Percentiles rank a stretch among this genome's conserved stretches.
phyloP scores from a whole-genome alignment of 2,329 filamentous ascomycete genomes.

The Setomelanomma holmii region DNA sequence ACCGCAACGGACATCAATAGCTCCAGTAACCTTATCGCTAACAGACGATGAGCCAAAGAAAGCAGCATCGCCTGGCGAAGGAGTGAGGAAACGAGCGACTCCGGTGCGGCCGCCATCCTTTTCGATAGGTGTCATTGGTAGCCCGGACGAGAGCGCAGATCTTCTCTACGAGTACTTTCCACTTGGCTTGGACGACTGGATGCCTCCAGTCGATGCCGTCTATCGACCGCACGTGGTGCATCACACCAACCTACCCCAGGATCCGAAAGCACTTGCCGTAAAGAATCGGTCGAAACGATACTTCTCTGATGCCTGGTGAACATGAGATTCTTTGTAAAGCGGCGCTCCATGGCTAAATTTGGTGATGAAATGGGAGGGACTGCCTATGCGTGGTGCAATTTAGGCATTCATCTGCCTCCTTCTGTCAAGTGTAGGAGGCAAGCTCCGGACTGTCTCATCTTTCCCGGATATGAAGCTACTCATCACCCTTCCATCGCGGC shows the following conservation, averaged over 20 bases:
- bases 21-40: conserved; percentile 63
- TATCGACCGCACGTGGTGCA: conserved; percentile 94
- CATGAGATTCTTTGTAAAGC: too few species aligned
- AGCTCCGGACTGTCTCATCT: too few species aligned
- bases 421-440: too few species aligned
- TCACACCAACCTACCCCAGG: conserved; percentile 68
- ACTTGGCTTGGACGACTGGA: conserved; percentile 88
- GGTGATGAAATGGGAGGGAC: too few species aligned
- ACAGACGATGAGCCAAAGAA: conserved; percentile 62
- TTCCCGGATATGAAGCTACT: too few species aligned
- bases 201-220: conserved; percentile 87
- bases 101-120: conserved; percentile 55
- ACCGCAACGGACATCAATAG: conserved; percentile 50
- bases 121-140: conserved; percentile 60
- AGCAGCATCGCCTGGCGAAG: conserved; percentile 44
- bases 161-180: conserved; percentile 95
- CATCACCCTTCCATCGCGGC: too few species aligned
- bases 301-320: conserved; percentile 52
- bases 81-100: conserved; percentile 42
- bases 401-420: too few species aligned
- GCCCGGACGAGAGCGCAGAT: conserved; percentile 78
- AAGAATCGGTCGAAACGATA: conserved; percentile 57
- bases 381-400: too few species aligned
- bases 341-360: too few species aligned
- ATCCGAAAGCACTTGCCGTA: conserved; percentile 54